These are phyloP conservation scores for Lentinus brumalis DNA, from an alignment of 768 basidiomycete genomes.

Conservation along the genomic window DNA sequence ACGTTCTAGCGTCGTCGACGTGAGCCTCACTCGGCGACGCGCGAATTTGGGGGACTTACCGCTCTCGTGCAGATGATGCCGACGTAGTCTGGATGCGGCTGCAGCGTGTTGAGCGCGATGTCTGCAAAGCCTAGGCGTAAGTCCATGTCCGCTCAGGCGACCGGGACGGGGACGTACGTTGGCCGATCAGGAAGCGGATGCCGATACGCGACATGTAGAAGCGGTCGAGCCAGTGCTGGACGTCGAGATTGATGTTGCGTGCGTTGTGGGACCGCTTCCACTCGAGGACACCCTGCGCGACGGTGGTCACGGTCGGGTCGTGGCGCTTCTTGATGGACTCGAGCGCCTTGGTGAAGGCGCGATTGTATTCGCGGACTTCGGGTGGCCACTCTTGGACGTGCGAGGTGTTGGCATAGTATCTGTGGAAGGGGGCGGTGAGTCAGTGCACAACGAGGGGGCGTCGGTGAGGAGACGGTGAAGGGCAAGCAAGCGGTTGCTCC, in stretches of 20 bases:
- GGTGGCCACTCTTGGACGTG: conserved; percentile 82
- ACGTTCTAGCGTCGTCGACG: conserved; percentile 60
- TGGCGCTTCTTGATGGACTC: conserved; percentile 92
- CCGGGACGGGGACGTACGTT: conserved; percentile 53
- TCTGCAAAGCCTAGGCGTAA: conserved; percentile 48
- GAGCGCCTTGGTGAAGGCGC: conserved; percentile 82
- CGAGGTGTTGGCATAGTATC: conserved; percentile 83
- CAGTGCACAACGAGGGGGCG: neutral
- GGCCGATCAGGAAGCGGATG: conserved; percentile 95
- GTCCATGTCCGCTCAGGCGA: neutral
- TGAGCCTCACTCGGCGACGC: neutral
- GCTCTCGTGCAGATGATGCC: conserved; percentile 97
- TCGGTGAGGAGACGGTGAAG: neutral
- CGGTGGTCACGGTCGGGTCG: conserved; percentile 96
- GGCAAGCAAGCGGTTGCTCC: neutral
- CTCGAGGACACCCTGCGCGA: conserved; percentile 94
- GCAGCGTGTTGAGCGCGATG: conserved; percentile 90
- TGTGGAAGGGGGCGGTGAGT: conserved; percentile 31
- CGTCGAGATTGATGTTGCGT: conserved; percentile 76
- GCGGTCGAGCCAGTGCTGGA: conserved; percentile 94
- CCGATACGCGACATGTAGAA: conserved; percentile 97
- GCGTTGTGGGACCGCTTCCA: conserved; percentile 83
- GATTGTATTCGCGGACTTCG: conserved; percentile 91
- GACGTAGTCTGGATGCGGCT: conserved; percentile 89
- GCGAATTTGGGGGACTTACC: conserved; percentile 44